A percentile compares a stretch with the other conserved stretches of the same genome.
These are phyloP conservation scores for Fusarium nurragi DNA, from an alignment of 2,329 filamentous ascomycete genomes.

Conservation along the genomic window DNA sequence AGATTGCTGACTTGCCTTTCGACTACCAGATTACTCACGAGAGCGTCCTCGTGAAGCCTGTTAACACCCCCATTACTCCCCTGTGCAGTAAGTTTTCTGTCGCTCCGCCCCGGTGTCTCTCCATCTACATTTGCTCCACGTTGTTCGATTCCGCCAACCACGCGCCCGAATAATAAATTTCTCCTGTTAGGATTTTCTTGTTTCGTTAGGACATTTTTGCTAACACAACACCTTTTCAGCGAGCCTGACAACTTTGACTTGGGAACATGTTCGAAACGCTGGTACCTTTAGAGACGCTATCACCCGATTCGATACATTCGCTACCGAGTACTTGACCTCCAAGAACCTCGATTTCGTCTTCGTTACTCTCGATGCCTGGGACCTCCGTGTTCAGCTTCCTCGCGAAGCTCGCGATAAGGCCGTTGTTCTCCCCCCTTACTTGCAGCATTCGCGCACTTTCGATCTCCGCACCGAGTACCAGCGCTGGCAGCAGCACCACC, in stretches of 20 bases:
- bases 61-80: conserved; percentile 98
- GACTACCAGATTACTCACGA: conserved; percentile 83
- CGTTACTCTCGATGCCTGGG: conserved; percentile 98
- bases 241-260: conserved; percentile 95
- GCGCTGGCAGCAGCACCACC: conserved; percentile 97
- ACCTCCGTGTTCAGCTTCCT: conserved; percentile 95
- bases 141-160: conserved; percentile 27
- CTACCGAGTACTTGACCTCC: conserved; percentile 86
- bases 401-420: conserved; percentile 98
- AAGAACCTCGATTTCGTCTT: conserved; percentile 98
- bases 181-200: not conserved
- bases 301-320: conserved; percentile 93
- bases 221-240: conserved; percentile 62
- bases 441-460: conserved; percentile 97
- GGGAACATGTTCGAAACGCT: conserved; percentile 98
- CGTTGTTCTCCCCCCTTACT: conserved; percentile 93
- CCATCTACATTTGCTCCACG: conserved; percentile 35
- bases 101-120: conserved; percentile 31
- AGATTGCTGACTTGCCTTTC: conserved; percentile 24
- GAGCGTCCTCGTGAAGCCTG: conserved; percentile 95
- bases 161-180: conserved; percentile 18
- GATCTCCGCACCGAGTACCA: conserved; percentile 98
- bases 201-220: conserved; percentile 16
- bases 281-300: conserved; percentile 97
- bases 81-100: conserved; percentile 86